Base-by-base conservation (phyloP, 257 asterid species). In the Plantago elongata region DNA sequence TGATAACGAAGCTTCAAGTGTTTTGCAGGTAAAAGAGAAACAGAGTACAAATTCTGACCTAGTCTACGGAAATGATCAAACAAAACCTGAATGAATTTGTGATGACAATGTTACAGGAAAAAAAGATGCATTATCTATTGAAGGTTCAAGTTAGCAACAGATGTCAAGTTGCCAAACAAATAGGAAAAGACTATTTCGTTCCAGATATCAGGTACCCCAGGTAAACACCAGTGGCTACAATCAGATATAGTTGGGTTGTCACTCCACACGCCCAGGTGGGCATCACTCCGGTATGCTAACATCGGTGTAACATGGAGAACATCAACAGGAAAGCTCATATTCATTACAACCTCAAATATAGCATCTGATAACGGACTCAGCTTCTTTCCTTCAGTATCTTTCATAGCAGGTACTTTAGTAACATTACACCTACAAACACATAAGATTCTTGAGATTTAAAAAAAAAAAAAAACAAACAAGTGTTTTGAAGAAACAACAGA, bases 151-250 rank as follows among this genome's bases (percentile, higher is more conserved):
- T 34, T 34, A 34, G 40, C 40, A 34, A 6, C 40, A 34, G 40
- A 34, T 34, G 40, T 34, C 40, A 34, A 34, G 40, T 34, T 34
- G 40, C 40, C 40, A 34, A 34, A 34, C 8, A 34, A 34, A 34
- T 34, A 7, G 40, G 59, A 54, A 40, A 54, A 18, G 42, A 54
- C 42, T 9, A 54, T 37, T 18, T 54, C 40, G 34, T 54, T 54
- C 59, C 59, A 54, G 42, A 54, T 54, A 54, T 54, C 59, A 18
- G 59, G 59, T 29, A 54, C 43, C 27, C 59, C 59, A 22, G 59
- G 59, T 15, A 54, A 54, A 54, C 59, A 54, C 59, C 59, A 54
- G 34, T 54, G 59, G 15, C 59, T 54, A 54, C 59, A 54, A 54
- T 54, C 59, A 54, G 59, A 40, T 17, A 54, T 40, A 18, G 59